phyloP scores from a whole-genome alignment of 2,329 filamentous ascomycete species.

The Claviceps fusiformis region DNA sequence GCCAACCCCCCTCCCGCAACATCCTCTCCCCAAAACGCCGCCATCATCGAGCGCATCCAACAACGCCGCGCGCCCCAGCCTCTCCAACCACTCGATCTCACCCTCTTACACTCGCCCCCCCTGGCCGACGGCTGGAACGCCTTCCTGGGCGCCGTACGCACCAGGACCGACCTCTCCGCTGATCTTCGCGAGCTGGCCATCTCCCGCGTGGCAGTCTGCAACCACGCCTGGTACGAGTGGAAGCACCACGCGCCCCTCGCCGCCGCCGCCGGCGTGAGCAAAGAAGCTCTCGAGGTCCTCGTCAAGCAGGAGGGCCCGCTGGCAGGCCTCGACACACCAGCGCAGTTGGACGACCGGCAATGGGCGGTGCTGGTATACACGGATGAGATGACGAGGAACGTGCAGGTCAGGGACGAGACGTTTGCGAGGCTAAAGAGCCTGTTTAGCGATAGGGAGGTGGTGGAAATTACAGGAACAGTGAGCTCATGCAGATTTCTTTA shows the following conservation, averaged over 20 bases:
- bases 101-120: constrained; percentile 50
- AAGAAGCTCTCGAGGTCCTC: constrained; percentile 29
- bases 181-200: constrained; percentile 66
- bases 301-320: constrained; percentile 22
- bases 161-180: constrained; percentile 33
- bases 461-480: too few relatives aligned
- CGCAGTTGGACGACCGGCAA: constrained; percentile 35
- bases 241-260: constrained; percentile 60
- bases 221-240: constrained; percentile 80
- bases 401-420: constrained; percentile 53
- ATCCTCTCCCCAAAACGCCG: too few relatives aligned
- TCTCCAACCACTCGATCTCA: constrained; percentile 39
- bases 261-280: constrained; percentile 40
- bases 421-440: constrained; percentile 45
- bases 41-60: neutral
- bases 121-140: constrained; percentile 66
- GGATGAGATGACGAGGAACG: constrained; percentile 66
- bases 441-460: too few relatives aligned
- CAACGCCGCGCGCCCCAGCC: too few relatives aligned
- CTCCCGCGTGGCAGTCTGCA: constrained; percentile 66
- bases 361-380: constrained; percentile 43
- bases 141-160: constrained; percentile 51
- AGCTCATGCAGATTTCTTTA: too few relatives aligned
- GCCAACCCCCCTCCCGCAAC: too few relatives aligned
- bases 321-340: constrained; percentile 19